These are phyloP conservation scores for Nitzschia inconspicua DNA, from an alignment of 108 stramenopile genomes.

Conservation along the genomic window DNA sequence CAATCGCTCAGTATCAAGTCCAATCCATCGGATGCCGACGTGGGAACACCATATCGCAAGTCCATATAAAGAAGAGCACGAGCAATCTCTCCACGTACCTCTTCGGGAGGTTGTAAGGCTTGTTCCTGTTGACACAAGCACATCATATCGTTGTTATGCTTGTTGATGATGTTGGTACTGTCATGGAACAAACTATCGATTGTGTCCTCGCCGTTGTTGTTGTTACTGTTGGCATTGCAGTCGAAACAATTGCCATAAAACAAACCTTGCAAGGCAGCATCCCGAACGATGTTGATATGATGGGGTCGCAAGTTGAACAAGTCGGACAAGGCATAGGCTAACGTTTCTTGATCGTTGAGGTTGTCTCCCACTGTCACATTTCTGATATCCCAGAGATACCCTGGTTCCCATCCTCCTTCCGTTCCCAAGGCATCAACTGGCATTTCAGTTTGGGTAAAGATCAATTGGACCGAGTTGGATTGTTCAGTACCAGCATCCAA, in stretches of 20 bases:
- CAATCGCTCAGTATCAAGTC: constrained; percentile 44
- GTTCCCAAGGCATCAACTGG: neutral
- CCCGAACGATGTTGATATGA: too few species aligned
- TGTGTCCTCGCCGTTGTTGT: too few species aligned
- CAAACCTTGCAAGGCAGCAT: too few species aligned
- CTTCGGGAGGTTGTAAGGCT: constrained; percentile 38
- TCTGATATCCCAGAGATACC: neutral
- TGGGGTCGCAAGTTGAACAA: neutral
- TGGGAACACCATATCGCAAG: constrained; percentile 65
- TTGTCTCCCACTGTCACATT: too few species aligned
- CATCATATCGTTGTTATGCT: neutral
- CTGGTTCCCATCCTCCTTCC: constrained; percentile 10
- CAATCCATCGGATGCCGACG: constrained; percentile 21
- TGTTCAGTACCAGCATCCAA: neutral
- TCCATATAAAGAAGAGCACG: constrained; percentile 81
- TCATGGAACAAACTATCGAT: too few species aligned
- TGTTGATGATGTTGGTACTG: too few species aligned
- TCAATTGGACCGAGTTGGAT: neutral
- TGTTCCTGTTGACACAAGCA: constrained; percentile 2
- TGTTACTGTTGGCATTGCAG: neutral
- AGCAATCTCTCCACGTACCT: constrained; percentile 73
- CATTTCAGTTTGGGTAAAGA: neutral
- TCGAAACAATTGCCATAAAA: neutral
- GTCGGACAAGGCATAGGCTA: constrained; percentile 6
- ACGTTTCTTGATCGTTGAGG: neutral